phyloP scores from a whole-genome alignment of 2,329 filamentous ascomycete species.

The Calonectria montana region DNA sequence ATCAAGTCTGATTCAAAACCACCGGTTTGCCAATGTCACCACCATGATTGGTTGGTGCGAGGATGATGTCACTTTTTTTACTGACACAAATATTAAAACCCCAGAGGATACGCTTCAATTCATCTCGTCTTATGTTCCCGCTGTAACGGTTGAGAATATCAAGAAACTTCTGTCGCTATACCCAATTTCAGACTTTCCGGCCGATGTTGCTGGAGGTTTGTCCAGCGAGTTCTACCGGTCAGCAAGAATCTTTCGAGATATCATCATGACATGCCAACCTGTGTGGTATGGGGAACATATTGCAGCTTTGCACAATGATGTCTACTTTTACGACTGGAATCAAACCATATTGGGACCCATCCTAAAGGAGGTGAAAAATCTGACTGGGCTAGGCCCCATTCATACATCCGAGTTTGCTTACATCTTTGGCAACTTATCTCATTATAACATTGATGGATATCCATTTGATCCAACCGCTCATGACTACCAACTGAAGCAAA shows the following conservation, averaged over 20 bases:
- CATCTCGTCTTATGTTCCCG: background rate
- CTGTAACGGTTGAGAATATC: background rate
- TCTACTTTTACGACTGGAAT: background rate
- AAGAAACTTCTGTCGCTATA: background rate
- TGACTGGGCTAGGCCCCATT: background rate
- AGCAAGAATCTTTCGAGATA: background rate
- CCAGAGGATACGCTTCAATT: background rate
- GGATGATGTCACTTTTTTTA: background rate
- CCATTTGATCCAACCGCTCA: background rate
- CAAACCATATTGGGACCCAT: background rate
- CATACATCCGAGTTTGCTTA: background rate
- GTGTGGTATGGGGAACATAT: background rate
- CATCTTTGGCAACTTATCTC: background rate
- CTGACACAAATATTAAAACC: background rate
- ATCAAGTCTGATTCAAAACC: background rate
- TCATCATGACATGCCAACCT: background rate
- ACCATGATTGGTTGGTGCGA: conserved; percentile 4
- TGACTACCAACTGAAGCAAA: background rate
- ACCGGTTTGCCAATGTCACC: background rate
- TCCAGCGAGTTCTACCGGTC: background rate
- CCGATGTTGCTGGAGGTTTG: background rate
- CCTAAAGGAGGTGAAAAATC: background rate
- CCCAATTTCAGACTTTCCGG: background rate
- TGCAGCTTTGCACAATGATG: background rate
- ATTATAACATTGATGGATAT: background rate